Evolutionary conservation across 257 asterid species (phyloP), one percentile per base, ranked within the genome.

Genomic region (Nicotiana tabacum): DNA sequence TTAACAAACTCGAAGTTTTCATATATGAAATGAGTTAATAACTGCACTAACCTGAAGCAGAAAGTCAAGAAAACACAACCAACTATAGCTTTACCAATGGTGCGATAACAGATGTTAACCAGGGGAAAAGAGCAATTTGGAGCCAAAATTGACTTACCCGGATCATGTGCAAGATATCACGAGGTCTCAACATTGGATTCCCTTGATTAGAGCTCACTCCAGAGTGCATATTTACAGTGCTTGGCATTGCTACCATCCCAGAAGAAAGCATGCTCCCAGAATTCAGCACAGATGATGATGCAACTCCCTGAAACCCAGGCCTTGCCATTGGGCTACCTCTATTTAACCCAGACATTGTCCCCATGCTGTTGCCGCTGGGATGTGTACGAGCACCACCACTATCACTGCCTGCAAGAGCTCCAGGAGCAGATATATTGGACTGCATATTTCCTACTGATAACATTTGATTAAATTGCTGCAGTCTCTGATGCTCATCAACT

Each of bases 401-500:
- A 37, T 76, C 64, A 90, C 84, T 83, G 77, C 94, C 97, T 57
- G 96, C 85, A 86, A 85, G 89, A 84, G 88, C 90, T 83, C 93
- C 97, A 65, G 97, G 84, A 80, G 91, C 69, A 88, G 98, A 85
- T 81, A 85, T 58, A 83, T 84, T 90, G 69, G 95, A 70, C 74
- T 89, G 83, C 60, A 89, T 77, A 80, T 88, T 92, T 90, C 98
- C 91, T 67, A 93, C 92, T 32, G 98, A 83, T 53, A 91, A 78
- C 88, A 90, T 79, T 60, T 91, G 97, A 86, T 87, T 91, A 85
- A 90, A 93, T 29, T 89, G 92, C 76, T 92, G 98, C 87, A 92
- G 81, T 81, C 97, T 89, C 88, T 93, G 98, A 79, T 93, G 98
- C 82, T 95, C 98, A 70, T 92, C 98, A 77, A 90, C 84, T 66